Evolutionary conservation across 441 rosid genomes (phyloP).

Genomic region (Eruca vesicaria): DNA sequence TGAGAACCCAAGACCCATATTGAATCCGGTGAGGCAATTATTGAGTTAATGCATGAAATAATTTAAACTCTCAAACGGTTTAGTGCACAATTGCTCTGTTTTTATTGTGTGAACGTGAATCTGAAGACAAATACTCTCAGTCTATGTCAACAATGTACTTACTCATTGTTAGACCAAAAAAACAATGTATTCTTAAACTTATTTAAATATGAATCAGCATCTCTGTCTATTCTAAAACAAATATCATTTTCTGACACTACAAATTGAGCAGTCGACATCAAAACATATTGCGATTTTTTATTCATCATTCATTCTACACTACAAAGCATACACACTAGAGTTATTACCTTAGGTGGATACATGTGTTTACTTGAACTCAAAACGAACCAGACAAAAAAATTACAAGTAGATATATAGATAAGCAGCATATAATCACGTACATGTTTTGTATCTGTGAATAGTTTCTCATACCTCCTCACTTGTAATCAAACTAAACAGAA

Average conservation of each 20-base stretch:
- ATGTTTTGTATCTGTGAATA: conserved; percentile 12
- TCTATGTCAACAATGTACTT: no score
- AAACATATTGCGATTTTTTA: background rate
- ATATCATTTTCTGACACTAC: no score
- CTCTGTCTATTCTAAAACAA: no score
- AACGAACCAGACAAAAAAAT: background rate
- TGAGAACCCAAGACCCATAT: background rate
- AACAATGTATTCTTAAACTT: no score
- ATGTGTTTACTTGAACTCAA: background rate
- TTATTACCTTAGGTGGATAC: background rate
- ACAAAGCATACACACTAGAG: background rate
- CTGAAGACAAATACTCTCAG: no score
- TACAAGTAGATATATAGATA: background rate
- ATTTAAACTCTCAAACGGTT: no score
- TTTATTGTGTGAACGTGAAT: no score
- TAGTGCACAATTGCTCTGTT: no score
- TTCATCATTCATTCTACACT: background rate
- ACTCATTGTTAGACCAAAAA: no score
- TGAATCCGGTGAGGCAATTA: background rate
- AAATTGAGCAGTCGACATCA: no score
- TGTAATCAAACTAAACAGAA: background rate
- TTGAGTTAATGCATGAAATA: background rate
- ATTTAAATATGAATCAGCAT: no score
- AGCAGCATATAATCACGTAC: background rate
- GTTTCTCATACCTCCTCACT: background rate